phyloP scores from a whole-genome alignment of 306 rosid genomes.

The Vigna mungo region DNA sequence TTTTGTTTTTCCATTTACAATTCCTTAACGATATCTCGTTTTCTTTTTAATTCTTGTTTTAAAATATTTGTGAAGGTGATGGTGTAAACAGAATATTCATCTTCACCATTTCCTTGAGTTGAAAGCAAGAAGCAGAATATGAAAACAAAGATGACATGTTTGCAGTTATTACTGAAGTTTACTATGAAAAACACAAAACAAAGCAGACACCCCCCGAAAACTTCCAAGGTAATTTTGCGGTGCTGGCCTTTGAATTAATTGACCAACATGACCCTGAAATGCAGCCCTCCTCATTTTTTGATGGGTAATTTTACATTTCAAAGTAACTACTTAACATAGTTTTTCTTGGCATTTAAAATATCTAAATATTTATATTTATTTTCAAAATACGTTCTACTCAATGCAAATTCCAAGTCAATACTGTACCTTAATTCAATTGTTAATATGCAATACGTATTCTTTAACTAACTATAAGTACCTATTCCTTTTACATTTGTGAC shows the following conservation, averaged over 20 bases:
- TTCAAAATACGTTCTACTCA: neutral
- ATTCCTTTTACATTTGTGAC: slow-evolving; percentile 20
- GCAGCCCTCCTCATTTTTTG: neutral
- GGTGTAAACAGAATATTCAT: neutral
- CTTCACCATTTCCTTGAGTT: neutral
- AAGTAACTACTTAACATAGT: neutral
- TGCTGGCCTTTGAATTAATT: neutral
- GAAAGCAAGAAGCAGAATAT: neutral
- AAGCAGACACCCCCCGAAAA: neutral
- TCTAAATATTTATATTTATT: neutral
- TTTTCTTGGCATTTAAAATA: neutral
- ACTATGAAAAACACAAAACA: neutral
- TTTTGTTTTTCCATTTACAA: neutral
- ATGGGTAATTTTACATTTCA: neutral
- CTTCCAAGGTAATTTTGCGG: neutral
- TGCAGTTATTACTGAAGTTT: neutral
- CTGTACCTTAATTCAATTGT: neutral
- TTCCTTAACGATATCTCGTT: neutral
- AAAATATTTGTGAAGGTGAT: neutral
- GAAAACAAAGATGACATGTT: neutral
- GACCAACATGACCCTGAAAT: neutral
- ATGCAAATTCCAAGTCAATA: slow-evolving; percentile 11
- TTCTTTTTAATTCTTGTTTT: neutral
- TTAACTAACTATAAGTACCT: neutral
- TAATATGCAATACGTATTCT: neutral